Evolutionary conservation across 1,284 basidiomycete species (phyloP), one percentile per base, ranked within the genome.

Genomic region (Mycena sp.): DNA sequence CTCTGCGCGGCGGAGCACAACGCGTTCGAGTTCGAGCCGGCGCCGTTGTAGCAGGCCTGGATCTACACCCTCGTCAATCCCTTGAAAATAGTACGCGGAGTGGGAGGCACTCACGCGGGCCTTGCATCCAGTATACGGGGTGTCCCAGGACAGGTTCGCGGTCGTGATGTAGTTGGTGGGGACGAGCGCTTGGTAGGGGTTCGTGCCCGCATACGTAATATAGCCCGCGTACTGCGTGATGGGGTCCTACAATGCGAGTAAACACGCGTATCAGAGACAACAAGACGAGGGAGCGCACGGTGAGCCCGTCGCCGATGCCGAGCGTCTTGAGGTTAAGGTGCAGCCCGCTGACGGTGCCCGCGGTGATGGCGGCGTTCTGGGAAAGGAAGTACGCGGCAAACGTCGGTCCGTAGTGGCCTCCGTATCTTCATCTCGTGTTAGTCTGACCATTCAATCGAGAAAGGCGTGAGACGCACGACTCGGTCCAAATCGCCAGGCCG

Each of bases 281-380:
- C n/a, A 12, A 11, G 32, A 10, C 21, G 23, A 9, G 35, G 28
- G 26, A 25, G 25, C 45, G 11, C 19, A 87, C 86, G 4, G 86
- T 88, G 26, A 88, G 73, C 9, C 87, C 87, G 70, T 89, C 82
- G 10, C 88, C 88, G 50, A 90, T 80, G 23, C 86, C 87, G 23
- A 90, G 79, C n/a, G 83, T 80, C 68, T 87, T 82, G n/a, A 90
- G 79, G 71, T 89, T 87, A 51, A 91, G 81, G n/a, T 74, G 74
- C 12, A 80, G 70, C 7, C 85, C 86, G 7, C 74, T 70, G 14
- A 85, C 70, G 17, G 77, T 77, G 12, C 83, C 80, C n/a, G 79
- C 74, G 25, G 77, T 76, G 63, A 89, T 87, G 17, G 81, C 83
- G n/a, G 78, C 76, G 67, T 91, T 91, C 71, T 90, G 88, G 21